Percentiles rank a stretch among this genome's conserved stretches.
These are phyloP conservation scores for Eutrema salsugineum DNA, from an alignment of 441 rosid genomes.

Conservation along the genomic window DNA sequence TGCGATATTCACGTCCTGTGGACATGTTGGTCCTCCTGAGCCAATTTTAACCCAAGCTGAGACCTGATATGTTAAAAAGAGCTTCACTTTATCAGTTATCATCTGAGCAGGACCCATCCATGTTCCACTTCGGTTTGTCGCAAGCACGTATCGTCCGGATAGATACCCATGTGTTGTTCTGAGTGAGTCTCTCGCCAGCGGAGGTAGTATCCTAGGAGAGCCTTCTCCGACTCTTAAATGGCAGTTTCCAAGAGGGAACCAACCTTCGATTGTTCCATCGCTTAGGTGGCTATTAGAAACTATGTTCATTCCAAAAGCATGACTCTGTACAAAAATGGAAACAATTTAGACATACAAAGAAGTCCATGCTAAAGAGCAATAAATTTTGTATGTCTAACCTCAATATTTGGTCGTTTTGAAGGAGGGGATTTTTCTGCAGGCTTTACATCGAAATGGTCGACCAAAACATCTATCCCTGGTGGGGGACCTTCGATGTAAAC, in stretches of 20 bases:
- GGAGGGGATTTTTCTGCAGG: slow-evolving; percentile 73
- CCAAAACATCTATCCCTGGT: slow-evolving; percentile 77
- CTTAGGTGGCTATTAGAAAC: slow-evolving; percentile 57
- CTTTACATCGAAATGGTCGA: slow-evolving; percentile 62
- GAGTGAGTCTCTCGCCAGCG: slow-evolving; percentile 69
- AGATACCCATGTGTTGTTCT: slow-evolving; percentile 43
- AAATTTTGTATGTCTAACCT: slow-evolving; percentile 37
- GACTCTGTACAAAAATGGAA: slow-evolving; percentile 36
- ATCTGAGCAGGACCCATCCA: slow-evolving; percentile 98
- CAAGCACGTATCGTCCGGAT: slow-evolving; percentile 65
- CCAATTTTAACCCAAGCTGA: slow-evolving; percentile 88
- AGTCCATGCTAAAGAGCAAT: background rate
- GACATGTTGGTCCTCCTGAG: slow-evolving; percentile 44
- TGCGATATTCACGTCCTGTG: slow-evolving; percentile 75
- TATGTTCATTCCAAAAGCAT: slow-evolving; percentile 67
- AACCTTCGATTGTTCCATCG: slow-evolving; percentile 49
- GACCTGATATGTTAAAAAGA: slow-evolving; percentile 73
- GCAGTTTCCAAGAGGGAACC: slow-evolving; percentile 88
- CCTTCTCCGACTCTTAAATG: slow-evolving; percentile 57
- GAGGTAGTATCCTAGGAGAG: slow-evolving; percentile 72
- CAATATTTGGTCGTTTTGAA: slow-evolving; percentile 53
- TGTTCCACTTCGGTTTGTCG: slow-evolving; percentile 60
- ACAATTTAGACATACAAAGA: background rate
- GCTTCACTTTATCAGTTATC: slow-evolving; percentile 65
- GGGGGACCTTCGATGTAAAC: slow-evolving; percentile 95